Percentiles rank a stretch among this genome's conserved stretches.
Conservation (phyloP, 345 rosid genomes). For the Populus davidiana region DNA sequence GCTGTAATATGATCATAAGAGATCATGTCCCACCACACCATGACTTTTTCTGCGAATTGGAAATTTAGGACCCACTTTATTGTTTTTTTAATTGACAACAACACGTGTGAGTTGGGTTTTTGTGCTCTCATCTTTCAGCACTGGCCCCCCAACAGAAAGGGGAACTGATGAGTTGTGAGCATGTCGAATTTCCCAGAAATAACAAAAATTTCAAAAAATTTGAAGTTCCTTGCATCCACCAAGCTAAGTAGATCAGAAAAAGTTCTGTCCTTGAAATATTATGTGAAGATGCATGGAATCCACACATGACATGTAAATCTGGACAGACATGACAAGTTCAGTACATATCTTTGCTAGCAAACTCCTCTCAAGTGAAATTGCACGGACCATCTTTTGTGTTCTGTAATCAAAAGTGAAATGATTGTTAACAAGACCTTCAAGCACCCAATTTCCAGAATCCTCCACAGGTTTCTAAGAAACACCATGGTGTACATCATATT, state of each 20-base stretch:
- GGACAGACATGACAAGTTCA: neutral
- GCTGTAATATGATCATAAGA: slow-evolving; percentile 25
- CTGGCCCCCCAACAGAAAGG: slow-evolving; percentile 8
- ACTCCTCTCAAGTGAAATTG: neutral
- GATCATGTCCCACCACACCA: slow-evolving; percentile 17
- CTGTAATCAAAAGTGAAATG: neutral
- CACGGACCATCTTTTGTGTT: neutral
- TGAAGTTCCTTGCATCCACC: neutral
- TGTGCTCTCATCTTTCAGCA: slow-evolving; percentile 14
- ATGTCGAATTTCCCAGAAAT: slow-evolving; percentile 18
- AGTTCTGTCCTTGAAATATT: neutral
- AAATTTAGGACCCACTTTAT: slow-evolving; percentile 8
- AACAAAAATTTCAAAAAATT: neutral
- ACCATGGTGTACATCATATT: neutral
- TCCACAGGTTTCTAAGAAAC: neutral
- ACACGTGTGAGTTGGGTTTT: slow-evolving; percentile 32
- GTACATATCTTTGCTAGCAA: neutral
- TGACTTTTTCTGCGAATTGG: neutral
- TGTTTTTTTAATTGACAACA: slow-evolving; percentile 25
- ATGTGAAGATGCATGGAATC: neutral
- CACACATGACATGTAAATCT: neutral
- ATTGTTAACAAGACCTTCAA: neutral
- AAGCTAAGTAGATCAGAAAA: neutral
- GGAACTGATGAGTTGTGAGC: slow-evolving; percentile 30
- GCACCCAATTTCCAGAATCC: neutral